Percentiles rank a stretch among this genome's conserved stretches.
These are phyloP conservation scores for Entomortierella chlamydospora DNA, from an alignment of 192 early-diverging fungal species.

Conservation along the genomic window DNA sequence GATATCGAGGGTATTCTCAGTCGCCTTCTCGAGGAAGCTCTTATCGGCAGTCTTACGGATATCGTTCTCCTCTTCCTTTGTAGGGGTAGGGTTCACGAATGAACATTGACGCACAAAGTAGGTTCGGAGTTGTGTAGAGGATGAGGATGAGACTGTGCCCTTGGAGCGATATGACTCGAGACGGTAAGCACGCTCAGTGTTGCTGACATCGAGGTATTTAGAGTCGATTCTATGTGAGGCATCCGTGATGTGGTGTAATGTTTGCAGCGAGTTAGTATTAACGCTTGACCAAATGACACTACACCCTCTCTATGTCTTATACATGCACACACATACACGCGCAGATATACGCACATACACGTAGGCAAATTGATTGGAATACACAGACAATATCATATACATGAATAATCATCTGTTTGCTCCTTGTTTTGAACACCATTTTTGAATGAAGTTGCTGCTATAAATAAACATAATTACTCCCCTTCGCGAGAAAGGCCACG, in stretches of 20 bases:
- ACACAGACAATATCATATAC: no score
- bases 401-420: constrained; percentile 2
- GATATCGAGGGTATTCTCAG: constrained; percentile 87
- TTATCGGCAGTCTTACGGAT: constrained; percentile 90
- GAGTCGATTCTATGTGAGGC: constrained; percentile 78
- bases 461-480: no score
- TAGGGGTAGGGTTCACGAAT: constrained; percentile 90
- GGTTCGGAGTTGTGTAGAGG: constrained; percentile 88
- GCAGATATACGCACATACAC: no score
- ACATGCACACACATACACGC: no score
- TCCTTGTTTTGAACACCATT: no score
- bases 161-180: constrained; percentile 97
- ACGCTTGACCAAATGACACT: no score
- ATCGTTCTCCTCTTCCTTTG: constrained; percentile 74
- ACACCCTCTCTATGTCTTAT: no score
- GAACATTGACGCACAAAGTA: constrained; percentile 95
- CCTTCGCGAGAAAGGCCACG: no score
- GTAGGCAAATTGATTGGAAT: no score
- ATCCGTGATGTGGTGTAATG: constrained; percentile 8
- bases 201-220: constrained; percentile 88
- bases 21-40: constrained; percentile 94
- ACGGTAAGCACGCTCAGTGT: constrained; percentile 79
- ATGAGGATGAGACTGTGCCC: constrained; percentile 87
- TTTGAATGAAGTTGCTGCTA: no score
- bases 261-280: no score